A percentile compares a stretch with the other conserved stretches of the same genome.
phyloP scores from a whole-genome alignment of 2,329 filamentous ascomycete species.

The Fusarium sp. region DNA sequence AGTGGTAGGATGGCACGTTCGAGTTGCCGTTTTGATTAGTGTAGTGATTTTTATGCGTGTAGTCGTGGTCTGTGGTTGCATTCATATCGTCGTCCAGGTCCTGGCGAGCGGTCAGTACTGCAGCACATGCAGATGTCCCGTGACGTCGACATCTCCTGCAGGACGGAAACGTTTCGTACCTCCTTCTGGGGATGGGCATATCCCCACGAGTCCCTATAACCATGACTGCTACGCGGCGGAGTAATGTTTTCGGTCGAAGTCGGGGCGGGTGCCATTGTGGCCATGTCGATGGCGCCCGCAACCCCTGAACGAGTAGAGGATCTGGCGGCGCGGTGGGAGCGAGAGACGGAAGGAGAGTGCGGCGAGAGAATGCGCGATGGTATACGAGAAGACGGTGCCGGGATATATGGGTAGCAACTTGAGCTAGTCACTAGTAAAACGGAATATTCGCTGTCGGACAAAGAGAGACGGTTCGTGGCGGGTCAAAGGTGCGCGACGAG shows the following conservation, averaged over 20 bases:
- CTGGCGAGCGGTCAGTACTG: conserved; percentile 35
- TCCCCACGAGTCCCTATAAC: conserved; percentile 60
- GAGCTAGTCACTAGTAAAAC: conserved; percentile 4
- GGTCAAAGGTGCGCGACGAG: conserved; percentile 28
- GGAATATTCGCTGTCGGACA: conserved; percentile 25
- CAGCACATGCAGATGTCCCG: not conserved
- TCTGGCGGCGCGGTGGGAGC: conserved; percentile 1
- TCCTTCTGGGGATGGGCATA: conserved; percentile 50
- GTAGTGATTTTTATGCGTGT: conserved; percentile 32
- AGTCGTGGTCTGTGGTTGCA: conserved; percentile 28
- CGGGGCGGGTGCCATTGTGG: conserved; percentile 64
- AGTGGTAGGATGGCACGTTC: conserved; percentile 36
- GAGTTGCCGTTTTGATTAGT: conserved; percentile 43
- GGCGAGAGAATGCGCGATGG: not conserved
- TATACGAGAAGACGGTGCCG: conserved; percentile 6
- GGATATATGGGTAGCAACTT: conserved; percentile 1
- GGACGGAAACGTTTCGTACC: conserved; percentile 48
- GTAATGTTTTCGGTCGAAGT: conserved; percentile 61
- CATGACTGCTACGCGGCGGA: conserved; percentile 63
- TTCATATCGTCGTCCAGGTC: conserved; percentile 35
- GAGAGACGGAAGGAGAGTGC: conserved; percentile 5
- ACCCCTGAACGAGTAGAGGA: conserved; percentile 35
- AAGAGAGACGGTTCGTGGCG: conserved; percentile 23
- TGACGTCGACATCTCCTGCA: not conserved
- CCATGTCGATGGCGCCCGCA: conserved; percentile 57